Evolutionary conservation across 2,329 filamentous ascomycete species (phyloP).

Genomic region (Tolypocladium paradoxum): DNA sequence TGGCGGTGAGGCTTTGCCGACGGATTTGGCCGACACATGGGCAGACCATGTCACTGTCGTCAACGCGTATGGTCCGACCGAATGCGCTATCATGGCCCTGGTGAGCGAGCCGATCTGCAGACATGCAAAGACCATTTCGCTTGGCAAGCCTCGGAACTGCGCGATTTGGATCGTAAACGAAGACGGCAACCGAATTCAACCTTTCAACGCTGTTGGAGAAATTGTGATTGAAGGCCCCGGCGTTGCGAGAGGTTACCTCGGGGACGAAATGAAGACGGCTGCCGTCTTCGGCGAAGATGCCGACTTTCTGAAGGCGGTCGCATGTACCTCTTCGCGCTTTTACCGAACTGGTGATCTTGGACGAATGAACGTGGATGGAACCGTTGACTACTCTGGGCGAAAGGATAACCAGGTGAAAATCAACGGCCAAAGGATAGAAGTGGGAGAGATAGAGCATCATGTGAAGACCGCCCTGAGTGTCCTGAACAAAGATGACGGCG

Average conservation of each 20-base stretch:
- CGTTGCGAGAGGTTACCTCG: not conserved
- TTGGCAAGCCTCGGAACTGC: not conserved
- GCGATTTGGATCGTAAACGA: conserved; percentile 1
- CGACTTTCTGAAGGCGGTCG: not conserved
- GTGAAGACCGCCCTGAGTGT: not conserved
- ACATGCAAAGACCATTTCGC: not conserved
- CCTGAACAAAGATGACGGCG: not conserved
- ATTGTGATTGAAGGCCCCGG: conserved; percentile 1
- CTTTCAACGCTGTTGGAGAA: not conserved
- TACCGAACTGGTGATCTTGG: conserved; percentile 2
- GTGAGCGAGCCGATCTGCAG: not conserved
- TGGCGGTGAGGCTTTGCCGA: conserved; percentile 10
- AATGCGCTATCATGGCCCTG: conserved; percentile 7
- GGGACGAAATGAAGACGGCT: not conserved
- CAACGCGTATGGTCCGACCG: conserved; percentile 14
- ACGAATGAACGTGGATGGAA: not conserved
- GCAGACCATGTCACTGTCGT: conserved; percentile 8
- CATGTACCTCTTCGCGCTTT: not conserved
- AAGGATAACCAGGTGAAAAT: conserved; percentile 3
- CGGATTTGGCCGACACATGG: conserved; percentile 9
- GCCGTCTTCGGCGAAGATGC: conserved; percentile 1
- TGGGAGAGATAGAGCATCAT: conserved; percentile 2
- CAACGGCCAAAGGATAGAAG: conserved; percentile 1
- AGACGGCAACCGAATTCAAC: not conserved
- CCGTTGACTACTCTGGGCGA: not conserved